A percentile compares a stretch with the other conserved stretches of the same genome.
These are phyloP conservation scores for Lobulomyces angularis DNA, from an alignment of 192 early-diverging fungal species.

Conservation along the genomic window DNA sequence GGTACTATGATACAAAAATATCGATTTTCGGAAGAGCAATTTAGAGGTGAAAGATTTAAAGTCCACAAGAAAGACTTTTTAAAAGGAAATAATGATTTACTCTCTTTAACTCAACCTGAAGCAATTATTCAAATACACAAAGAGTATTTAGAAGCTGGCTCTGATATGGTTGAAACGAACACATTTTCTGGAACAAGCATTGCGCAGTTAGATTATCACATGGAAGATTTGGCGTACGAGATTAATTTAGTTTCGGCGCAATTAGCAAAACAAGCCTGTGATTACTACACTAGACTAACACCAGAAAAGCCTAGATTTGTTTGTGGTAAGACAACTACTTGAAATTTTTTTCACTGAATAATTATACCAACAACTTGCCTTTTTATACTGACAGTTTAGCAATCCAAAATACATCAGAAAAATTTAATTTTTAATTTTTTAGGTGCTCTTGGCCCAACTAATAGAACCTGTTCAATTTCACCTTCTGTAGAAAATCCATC, in stretches of 20 bases:
- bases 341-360: background rate
- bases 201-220: conserved; percentile 82
- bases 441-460: conserved; percentile 68
- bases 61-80: conserved; percentile 68
- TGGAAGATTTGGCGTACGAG: conserved; percentile 77
- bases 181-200: conserved; percentile 89
- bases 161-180: conserved; percentile 93
- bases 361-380: background rate
- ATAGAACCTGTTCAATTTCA: conserved; percentile 90
- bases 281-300: conserved; percentile 58
- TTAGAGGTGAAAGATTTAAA: conserved; percentile 76
- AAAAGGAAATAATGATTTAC: conserved; percentile 91
- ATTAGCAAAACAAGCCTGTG: conserved; percentile 73
- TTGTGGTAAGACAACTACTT: conserved; percentile 51
- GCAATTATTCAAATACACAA: conserved; percentile 81
- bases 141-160: conserved; percentile 78
- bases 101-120: conserved; percentile 82
- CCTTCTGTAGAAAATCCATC: conserved; percentile 94
- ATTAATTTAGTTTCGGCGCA: conserved; percentile 70
- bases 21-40: conserved; percentile 69
- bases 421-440: too few relatives aligned
- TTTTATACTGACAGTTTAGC: background rate
- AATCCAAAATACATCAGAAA: too few relatives aligned
- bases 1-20: conserved; percentile 82
- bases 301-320: conserved; percentile 83